These are phyloP conservation scores for Ilyonectria robusta DNA, from an alignment of 2,329 filamentous ascomycete genomes.

Conservation along the genomic window DNA sequence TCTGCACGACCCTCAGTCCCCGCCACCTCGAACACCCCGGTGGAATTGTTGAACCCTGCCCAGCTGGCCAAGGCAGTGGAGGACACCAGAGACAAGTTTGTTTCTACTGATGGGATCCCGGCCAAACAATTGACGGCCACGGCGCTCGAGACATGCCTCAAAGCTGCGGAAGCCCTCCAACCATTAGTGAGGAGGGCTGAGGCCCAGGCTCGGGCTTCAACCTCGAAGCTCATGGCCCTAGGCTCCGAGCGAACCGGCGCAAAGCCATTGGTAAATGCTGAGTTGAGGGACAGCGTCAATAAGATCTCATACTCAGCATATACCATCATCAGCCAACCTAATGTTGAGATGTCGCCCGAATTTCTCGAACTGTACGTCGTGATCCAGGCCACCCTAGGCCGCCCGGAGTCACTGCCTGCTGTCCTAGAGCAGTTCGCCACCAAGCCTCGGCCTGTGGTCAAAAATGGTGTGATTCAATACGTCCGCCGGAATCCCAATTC, in stretches of 20 bases:
- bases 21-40: slow-evolving; percentile 36
- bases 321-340: slow-evolving; percentile 78
- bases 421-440: slow-evolving; percentile 86
- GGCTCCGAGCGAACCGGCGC: slow-evolving; percentile 54
- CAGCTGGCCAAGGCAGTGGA: slow-evolving; percentile 59
- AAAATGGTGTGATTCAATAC: slow-evolving; percentile 72
- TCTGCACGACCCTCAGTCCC: slow-evolving; percentile 32
- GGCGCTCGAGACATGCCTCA: slow-evolving; percentile 62
- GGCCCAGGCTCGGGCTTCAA: slow-evolving; percentile 60
- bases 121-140: slow-evolving; percentile 58
- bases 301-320: slow-evolving; percentile 75
- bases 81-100: slow-evolving; percentile 59
- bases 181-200: slow-evolving; percentile 58
- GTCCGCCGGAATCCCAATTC: slow-evolving; percentile 76
- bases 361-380: slow-evolving; percentile 82
- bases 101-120: slow-evolving; percentile 61
- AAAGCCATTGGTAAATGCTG: slow-evolving; percentile 49
- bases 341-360: slow-evolving; percentile 83
- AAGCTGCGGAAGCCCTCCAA: slow-evolving; percentile 60
- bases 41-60: slow-evolving; percentile 54
- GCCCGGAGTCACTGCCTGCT: slow-evolving; percentile 82
- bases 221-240: slow-evolving; percentile 68
- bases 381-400: slow-evolving; percentile 80
- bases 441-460: slow-evolving; percentile 80
- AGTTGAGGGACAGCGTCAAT: slow-evolving; percentile 62